phyloP scores from a whole-genome alignment of 78 protist species.

The Dictyostelium firmibasis region DNA sequence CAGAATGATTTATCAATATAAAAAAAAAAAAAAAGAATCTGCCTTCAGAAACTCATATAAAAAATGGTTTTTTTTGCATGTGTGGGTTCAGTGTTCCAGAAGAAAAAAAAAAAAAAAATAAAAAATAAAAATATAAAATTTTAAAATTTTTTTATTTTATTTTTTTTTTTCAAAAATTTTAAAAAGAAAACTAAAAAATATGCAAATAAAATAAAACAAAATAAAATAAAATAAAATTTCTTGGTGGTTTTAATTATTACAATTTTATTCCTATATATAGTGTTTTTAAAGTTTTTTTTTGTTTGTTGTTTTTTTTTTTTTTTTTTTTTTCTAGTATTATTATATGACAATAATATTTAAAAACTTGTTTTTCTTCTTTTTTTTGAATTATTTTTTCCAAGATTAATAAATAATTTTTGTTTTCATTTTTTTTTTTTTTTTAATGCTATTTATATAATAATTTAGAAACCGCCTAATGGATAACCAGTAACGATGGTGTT shows the following conservation, averaged over 20 bases:
- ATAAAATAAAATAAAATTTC: too few relatives aligned
- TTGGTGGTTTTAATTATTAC: neutral
- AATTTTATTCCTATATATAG: neutral
- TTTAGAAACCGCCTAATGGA: conserved; percentile 12
- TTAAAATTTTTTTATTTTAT: neutral
- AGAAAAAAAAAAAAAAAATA: neutral
- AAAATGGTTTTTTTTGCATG: neutral
- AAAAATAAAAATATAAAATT: neutral
- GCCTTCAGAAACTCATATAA: neutral
- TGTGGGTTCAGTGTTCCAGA: neutral
- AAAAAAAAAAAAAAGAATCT: neutral
- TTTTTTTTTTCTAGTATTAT: neutral
- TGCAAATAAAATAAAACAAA: too few relatives aligned
- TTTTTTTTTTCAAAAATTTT: neutral
- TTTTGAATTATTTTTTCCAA: too few relatives aligned
- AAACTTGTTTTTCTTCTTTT: neutral
- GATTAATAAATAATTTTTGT: too few relatives aligned
- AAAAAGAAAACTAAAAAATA: too few relatives aligned
- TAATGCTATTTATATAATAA: neutral
- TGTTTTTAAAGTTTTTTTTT: neutral
- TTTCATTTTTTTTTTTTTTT: neutral
- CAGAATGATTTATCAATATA: neutral
- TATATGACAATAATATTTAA: neutral
- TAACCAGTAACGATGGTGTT: conserved; percentile 52
- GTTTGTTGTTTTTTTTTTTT: neutral